These are phyloP conservation scores for Terfezia claveryi DNA, from an alignment of 495 filamentous ascomycete genomes.

Conservation along the genomic window DNA sequence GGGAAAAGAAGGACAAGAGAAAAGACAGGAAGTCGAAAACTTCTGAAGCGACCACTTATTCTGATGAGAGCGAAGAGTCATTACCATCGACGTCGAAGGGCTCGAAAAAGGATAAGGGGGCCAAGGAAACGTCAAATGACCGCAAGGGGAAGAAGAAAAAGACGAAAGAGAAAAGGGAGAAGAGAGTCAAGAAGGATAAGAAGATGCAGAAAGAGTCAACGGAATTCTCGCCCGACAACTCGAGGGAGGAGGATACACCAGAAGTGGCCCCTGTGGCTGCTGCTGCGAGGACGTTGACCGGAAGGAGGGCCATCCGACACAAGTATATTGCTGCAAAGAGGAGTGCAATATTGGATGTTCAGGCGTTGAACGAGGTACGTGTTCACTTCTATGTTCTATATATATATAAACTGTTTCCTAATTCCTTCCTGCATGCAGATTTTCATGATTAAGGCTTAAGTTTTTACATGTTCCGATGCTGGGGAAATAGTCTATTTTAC, in stretches of 20 bases:
- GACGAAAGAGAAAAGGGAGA: constrained; percentile 5
- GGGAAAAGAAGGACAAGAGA: not conserved
- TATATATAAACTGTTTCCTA: no score
- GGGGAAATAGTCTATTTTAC: no score
- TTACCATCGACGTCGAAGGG: not conserved
- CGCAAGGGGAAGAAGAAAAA: constrained; percentile 6
- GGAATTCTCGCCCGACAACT: constrained; percentile 6
- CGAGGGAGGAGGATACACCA: not conserved
- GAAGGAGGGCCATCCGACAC: constrained; percentile 14
- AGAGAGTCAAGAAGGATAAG: constrained; percentile 5
- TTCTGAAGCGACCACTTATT: not conserved
- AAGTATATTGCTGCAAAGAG: constrained; percentile 18
- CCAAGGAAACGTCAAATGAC: constrained; percentile 1
- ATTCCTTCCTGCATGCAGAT: constrained; percentile 4
- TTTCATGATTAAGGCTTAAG: constrained; percentile 18
- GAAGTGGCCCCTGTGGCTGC: not conserved
- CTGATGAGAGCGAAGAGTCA: not conserved
- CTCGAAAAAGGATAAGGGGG: not conserved
- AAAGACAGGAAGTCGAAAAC: constrained; percentile 1
- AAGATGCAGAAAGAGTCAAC: constrained; percentile 7
- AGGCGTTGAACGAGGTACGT: constrained; percentile 19
- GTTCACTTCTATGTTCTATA: not conserved
- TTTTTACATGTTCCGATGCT: not conserved
- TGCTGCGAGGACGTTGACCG: constrained; percentile 3
- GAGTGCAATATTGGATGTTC: constrained; percentile 16